Evolutionary conservation across 768 basidiomycete genomes (phyloP).

Genomic region (Psilocybe tampanensis): DNA sequence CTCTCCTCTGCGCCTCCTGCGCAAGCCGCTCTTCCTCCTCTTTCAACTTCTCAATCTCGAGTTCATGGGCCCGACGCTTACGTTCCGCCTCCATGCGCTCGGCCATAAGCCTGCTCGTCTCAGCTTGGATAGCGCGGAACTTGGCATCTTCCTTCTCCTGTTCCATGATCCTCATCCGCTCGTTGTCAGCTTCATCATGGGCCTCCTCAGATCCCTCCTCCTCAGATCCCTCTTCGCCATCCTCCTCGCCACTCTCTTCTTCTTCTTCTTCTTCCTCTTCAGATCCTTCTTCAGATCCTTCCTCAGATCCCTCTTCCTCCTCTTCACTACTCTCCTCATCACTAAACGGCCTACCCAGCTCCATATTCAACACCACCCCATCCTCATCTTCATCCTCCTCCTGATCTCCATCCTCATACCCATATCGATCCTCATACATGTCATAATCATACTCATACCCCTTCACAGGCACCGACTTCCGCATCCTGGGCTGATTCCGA

Average conservation of each 20-base stretch:
- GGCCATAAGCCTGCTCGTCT: conserved; percentile 18
- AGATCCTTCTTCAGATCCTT: conserved; percentile 8
- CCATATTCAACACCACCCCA: conserved; percentile 17
- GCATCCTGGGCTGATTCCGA: no score
- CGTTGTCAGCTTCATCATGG: no score
- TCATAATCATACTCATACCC: background rate
- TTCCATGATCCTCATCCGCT: no score
- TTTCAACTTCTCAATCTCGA: conserved; percentile 16
- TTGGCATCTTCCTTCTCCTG: conserved; percentile 5
- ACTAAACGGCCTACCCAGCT: conserved; percentile 8
- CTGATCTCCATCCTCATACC: background rate
- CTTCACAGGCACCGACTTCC: no score
- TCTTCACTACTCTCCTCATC: conserved; percentile 13
- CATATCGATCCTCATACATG: background rate
- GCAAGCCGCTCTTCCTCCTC: conserved; percentile 19
- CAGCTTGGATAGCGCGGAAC: conserved; percentile 15
- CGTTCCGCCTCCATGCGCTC: conserved; percentile 15
- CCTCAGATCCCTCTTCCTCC: conserved; percentile 13
- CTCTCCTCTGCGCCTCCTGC: conserved; percentile 13
- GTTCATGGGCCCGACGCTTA: conserved; percentile 15
- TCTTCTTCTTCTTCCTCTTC: conserved; percentile 6
- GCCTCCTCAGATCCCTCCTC: no score
- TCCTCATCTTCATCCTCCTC: conserved; percentile 3
- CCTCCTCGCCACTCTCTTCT: conserved; percentile 7
- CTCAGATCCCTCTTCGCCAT: no score